Evolutionary conservation across 129 eudicot genomes (phyloP).

Genomic region (Logfia minima): DNA sequence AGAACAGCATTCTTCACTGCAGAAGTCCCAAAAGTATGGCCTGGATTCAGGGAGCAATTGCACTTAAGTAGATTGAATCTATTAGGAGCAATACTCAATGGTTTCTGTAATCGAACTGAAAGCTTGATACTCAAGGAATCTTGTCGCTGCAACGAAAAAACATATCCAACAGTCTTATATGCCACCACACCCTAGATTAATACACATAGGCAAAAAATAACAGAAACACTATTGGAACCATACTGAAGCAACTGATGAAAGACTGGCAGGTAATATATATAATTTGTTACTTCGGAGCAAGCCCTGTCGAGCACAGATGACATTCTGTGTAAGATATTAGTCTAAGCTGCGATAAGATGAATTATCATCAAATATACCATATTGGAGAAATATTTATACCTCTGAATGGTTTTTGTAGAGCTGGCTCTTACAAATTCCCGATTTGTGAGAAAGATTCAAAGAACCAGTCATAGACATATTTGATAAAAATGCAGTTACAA

Average conservation of each 20-base stretch:
- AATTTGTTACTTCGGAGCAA: conserved; percentile 41
- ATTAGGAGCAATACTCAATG: conserved; percentile 36
- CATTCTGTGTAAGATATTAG: conserved; percentile 16
- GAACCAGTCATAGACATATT: conserved; percentile 63
- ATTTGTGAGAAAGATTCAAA: conserved; percentile 56
- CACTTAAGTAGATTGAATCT: conserved; percentile 48
- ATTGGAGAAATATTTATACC: conserved; percentile 28
- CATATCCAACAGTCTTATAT: conserved; percentile 15
- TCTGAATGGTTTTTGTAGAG: conserved; percentile 41
- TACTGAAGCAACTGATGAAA: conserved; percentile 63
- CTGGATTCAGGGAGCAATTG: conserved; percentile 49
- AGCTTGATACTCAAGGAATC: conserved; percentile 54
- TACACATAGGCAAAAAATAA: background rate
- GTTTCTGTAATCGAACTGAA: conserved; percentile 43
- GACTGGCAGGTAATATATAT: conserved; percentile 33
- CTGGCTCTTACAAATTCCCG: conserved; percentile 63
- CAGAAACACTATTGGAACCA: conserved; percentile 26
- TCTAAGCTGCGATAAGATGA: background rate
- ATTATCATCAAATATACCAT: background rate
- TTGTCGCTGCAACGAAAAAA: conserved; percentile 48
- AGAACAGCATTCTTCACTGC: conserved; percentile 54
- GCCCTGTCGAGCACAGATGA: conserved; percentile 41
- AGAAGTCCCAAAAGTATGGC: conserved; percentile 38
- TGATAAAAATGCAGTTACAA: conserved; percentile 16
- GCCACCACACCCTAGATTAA: background rate